A percentile compares a stretch with the other conserved stretches of the same genome.
phyloP scores from a whole-genome alignment of 306 rosid genomes.

The Astragalus glycyphyllos region DNA sequence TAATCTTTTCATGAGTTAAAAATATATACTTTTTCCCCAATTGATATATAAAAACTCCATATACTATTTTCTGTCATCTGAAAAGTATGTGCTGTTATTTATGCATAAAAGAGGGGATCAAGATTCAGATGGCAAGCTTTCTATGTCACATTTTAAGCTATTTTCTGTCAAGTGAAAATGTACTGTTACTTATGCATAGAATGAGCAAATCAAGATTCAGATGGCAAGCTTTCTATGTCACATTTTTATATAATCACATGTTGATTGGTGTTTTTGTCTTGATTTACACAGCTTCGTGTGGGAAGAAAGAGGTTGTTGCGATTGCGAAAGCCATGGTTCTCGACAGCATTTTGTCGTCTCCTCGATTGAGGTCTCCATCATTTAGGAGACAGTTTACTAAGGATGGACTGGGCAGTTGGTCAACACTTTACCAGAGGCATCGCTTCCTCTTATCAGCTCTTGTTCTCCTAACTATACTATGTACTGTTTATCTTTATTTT shows the following conservation, averaged over 20 bases:
- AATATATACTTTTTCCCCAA: no score
- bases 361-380: constrained; percentile 67
- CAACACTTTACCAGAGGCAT: constrained; percentile 74
- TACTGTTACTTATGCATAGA: constrained; percentile 11
- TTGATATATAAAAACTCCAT: not conserved
- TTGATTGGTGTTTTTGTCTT: constrained; percentile 38
- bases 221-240: constrained; percentile 5
- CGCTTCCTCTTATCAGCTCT: constrained; percentile 84
- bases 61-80: not conserved
- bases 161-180: constrained; percentile 11
- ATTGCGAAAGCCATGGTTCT: constrained; percentile 69
- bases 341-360: constrained; percentile 78
- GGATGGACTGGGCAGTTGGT: constrained; percentile 83
- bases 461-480: constrained; percentile 65
- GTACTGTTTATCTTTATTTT: constrained; percentile 86
- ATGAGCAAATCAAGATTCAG: not conserved
- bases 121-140: no score
- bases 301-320: constrained; percentile 47
- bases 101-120: no score
- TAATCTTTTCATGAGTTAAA: not conserved
- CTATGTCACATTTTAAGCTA: no score
- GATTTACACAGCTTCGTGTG: constrained; percentile 51
- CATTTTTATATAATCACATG: constrained; percentile 15
- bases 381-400: constrained; percentile 65
- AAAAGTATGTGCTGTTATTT: no score